phyloP scores from a whole-genome alignment of 345 rosid genomes.

The Camelina laxa region DNA sequence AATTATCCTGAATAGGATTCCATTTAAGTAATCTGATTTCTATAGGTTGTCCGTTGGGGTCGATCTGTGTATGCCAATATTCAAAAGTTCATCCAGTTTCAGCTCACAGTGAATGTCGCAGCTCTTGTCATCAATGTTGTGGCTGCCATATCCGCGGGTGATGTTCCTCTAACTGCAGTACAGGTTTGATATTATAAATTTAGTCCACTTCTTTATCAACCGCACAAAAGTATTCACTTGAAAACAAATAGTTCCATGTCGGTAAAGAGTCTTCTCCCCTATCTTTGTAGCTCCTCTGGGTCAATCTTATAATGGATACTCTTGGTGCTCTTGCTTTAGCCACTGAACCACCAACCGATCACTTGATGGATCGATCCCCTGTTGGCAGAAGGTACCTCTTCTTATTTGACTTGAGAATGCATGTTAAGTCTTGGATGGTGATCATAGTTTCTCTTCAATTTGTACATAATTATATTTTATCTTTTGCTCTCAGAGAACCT shows the following conservation, averaged over 20 bases:
- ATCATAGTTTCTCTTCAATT: not conserved
- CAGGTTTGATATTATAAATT: slow-evolving; percentile 57
- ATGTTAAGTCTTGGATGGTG: not conserved
- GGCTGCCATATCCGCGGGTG: slow-evolving; percentile 91
- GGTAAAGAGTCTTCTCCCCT: slow-evolving; percentile 20
- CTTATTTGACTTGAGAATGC: slow-evolving; percentile 8
- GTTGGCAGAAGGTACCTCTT: slow-evolving; percentile 85
- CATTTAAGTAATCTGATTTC: slow-evolving; percentile 14
- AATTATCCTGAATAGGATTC: slow-evolving; percentile 2
- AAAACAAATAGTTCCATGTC: not conserved
- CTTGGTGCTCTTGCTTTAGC: slow-evolving; percentile 99
- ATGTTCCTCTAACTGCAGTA: slow-evolving; percentile 95
- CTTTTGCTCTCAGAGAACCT: slow-evolving; percentile 68
- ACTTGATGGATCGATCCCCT: slow-evolving; percentile 86
- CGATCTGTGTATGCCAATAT: slow-evolving; percentile 98
- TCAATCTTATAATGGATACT: slow-evolving; percentile 98
- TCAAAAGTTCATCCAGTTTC: slow-evolving; percentile 98
- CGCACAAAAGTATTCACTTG: slow-evolving; percentile 7
- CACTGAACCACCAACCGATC: slow-evolving; percentile 97
- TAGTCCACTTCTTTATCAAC: not conserved
- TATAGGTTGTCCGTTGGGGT: slow-evolving; percentile 97
- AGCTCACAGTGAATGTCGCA: slow-evolving; percentile 95
- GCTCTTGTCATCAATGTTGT: slow-evolving; percentile 92
- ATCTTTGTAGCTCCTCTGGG: slow-evolving; percentile 85
- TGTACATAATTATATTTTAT: not conserved